Conservation (phyloP, 345 rosid species). For the Populus deltoides region DNA sequence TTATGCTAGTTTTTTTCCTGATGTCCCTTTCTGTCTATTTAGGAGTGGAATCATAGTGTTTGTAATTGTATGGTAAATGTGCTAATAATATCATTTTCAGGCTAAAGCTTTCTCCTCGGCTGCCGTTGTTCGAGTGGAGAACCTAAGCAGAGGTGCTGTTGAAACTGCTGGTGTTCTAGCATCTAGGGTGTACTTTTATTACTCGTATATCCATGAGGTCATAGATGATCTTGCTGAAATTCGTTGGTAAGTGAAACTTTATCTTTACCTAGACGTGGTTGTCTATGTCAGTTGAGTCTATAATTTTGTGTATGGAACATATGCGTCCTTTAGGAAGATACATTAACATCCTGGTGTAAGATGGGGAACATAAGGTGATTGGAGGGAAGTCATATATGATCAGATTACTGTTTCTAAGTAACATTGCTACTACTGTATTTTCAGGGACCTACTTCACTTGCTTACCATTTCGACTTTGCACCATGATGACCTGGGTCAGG, state of each 20-base stretch:
- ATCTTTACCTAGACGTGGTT: too few species aligned
- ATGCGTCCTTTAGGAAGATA: neutral
- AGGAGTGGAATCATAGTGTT: too few species aligned
- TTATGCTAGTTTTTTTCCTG: conserved; percentile 1
- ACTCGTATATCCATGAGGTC: conserved; percentile 68
- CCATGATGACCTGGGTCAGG: conserved; percentile 91
- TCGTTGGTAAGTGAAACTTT: conserved; percentile 43
- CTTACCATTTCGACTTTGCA: conserved; percentile 75
- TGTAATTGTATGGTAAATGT: too few species aligned
- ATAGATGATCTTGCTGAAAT: conserved; percentile 80
- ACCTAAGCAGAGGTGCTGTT: conserved; percentile 62
- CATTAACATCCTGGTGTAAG: neutral
- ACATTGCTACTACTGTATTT: neutral
- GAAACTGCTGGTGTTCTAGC: conserved; percentile 51
- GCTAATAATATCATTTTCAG: conserved; percentile 27
- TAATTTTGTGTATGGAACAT: too few species aligned
- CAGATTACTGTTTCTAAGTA: neutral
- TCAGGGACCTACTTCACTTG: conserved; percentile 70
- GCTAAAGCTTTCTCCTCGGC: conserved; percentile 86
- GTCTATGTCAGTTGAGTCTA: too few species aligned
- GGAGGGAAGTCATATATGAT: too few species aligned
- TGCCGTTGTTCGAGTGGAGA: conserved; percentile 64
- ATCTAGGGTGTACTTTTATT: conserved; percentile 70
- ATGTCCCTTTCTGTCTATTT: neutral
- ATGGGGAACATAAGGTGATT: too few species aligned